Conservation (phyloP, 208 protist species). For the Trypanosoma cruzi region DNA sequence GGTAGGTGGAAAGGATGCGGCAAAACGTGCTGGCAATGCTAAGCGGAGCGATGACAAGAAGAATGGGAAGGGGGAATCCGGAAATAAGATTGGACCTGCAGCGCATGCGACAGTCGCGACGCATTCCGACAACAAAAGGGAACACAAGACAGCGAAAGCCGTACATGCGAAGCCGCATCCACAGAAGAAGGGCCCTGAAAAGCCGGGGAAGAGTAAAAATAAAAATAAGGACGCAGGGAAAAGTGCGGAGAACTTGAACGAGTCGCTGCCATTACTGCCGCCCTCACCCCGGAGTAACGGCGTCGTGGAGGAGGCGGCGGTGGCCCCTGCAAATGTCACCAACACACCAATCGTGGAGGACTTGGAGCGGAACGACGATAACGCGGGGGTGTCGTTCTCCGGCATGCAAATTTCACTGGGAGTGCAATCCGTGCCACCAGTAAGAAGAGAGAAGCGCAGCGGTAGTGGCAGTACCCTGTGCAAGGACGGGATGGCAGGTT, state of each 20-base stretch:
- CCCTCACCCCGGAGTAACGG: background rate
- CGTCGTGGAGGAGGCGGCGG: background rate
- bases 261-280: background rate
- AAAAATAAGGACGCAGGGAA: background rate
- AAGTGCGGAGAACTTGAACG: background rate
- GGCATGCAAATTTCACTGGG: background rate
- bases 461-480: too few relatives aligned
- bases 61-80: background rate
- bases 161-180: background rate
- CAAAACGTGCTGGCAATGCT: background rate
- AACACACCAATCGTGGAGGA: constrained; percentile 11
- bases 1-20: background rate
- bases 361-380: background rate
- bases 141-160: background rate
- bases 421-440: background rate
- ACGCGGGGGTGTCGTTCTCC: background rate
- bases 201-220: background rate
- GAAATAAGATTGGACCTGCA: background rate
- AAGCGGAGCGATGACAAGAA: background rate
- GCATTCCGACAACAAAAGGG: background rate
- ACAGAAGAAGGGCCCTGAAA: background rate
- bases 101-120: background rate
- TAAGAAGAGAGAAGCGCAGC: background rate
- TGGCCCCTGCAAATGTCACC: background rate
- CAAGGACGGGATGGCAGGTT: too few relatives aligned